Base-by-base conservation (phyloP, 2,329 filamentous ascomycete genomes). In the Aspergillus sp. region DNA sequence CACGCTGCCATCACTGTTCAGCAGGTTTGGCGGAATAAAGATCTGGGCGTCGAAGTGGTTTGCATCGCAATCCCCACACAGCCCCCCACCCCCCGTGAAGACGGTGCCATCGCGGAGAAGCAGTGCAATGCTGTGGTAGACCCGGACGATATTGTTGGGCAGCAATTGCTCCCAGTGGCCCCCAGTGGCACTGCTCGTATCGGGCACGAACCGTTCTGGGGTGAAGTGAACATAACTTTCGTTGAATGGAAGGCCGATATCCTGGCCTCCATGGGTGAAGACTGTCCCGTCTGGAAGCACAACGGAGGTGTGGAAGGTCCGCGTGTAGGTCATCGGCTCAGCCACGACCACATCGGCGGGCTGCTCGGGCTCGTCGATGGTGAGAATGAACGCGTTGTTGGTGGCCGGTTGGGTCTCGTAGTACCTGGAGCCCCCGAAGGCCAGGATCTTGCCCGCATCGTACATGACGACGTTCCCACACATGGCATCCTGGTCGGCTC, bases 41-140 rank as follows among this genome's bases (percentile, higher is more conserved):
- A 85, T 77, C 63, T 84, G 75, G 4, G 65, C 79, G 54, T 84
- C 79, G 36, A 72, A 74, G 56, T 85, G 82, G 51, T 84, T 79
- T 22, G 70, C 67, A 3, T 63, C 64, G 53, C 73, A 76, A 65
- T 73, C 38, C 9, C 73, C 74, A 47, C 82, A 84, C 4, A 84
- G 70, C 2, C 81, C 81, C 7, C 81, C 79, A 11, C 81, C 80
- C 9, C 73, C 79, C 13, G 65, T 76, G 52, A 81, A 71, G 4
- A 82, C 77, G 1, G 73, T 78, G 0, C 66, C 80, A 52, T 83
- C 79, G 1, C 73, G 72, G 13, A 82, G 66, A 2, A 83, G 70
- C 13, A 83, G 63, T 0, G 75, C 72, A 0, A 79, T 62, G 36
- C 72, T 76, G 60, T 83, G 79, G 60, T 83, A 83, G 49, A 64